Percentiles rank a stretch among this genome's conserved stretches.
Conservation (phyloP, 2,329 filamentous ascomycete genomes). For the Orbilia quercus region DNA sequence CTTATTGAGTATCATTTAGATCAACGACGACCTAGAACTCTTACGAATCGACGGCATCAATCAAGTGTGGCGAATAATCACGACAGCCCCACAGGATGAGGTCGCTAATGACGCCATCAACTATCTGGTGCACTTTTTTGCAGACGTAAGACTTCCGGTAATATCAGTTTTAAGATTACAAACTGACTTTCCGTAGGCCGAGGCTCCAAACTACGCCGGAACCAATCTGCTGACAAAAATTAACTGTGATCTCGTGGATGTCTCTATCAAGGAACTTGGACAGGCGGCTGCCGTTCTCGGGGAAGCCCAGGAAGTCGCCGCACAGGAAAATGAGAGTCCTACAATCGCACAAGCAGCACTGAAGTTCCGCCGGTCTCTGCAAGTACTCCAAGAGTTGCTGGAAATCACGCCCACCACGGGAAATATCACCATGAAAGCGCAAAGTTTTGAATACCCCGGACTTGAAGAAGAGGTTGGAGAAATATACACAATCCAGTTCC, state of each 20-base stretch:
- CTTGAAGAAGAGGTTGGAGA: constrained; percentile 42
- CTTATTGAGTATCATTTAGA: constrained; percentile 17
- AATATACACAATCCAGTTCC: constrained; percentile 40
- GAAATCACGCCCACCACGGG: constrained; percentile 33
- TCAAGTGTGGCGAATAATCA: constrained; percentile 83
- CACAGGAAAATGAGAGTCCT: not conserved
- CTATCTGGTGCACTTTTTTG: constrained; percentile 79
- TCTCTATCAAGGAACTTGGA: constrained; percentile 47
- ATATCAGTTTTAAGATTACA: not conserved
- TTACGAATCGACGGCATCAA: constrained; percentile 71
- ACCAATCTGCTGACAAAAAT: constrained; percentile 42
- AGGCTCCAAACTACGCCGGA: constrained; percentile 26
- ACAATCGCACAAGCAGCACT: constrained; percentile 28
- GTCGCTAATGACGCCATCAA: constrained; percentile 77
- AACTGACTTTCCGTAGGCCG: constrained; percentile 28
- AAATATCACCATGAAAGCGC: constrained; percentile 38
- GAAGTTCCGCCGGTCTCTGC: constrained; percentile 44
- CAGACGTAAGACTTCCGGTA: constrained; percentile 64
- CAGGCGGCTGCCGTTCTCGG: constrained; percentile 31
- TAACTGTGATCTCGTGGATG: constrained; percentile 48
- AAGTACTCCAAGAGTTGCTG: constrained; percentile 42
- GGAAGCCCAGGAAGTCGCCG: not conserved
- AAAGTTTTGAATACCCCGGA: constrained; percentile 51
- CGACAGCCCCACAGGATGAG: constrained; percentile 73
- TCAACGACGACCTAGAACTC: constrained; percentile 61